These are phyloP conservation scores for Tulasnella sp. DNA, from an alignment of 768 basidiomycete species.

Conservation along the genomic window DNA sequence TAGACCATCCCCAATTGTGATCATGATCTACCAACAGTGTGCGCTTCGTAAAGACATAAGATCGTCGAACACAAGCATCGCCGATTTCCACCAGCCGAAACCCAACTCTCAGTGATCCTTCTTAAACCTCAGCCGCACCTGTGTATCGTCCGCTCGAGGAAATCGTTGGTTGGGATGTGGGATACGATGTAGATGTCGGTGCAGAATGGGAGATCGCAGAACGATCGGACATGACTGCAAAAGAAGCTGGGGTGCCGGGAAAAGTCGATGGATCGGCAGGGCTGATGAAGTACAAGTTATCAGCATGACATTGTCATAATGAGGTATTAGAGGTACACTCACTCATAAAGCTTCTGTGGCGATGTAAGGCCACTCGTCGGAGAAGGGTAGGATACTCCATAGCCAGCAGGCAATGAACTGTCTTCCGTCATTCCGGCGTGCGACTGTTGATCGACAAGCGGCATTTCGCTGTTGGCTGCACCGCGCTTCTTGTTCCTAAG, in stretches of 20 bases:
- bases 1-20: no score
- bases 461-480: background rate
- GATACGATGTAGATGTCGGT: no score
- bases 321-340: background rate
- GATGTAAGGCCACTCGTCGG: background rate
- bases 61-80: no score
- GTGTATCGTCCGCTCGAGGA: no score
- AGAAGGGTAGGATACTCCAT: background rate
- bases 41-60: background rate
- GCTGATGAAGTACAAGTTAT: background rate
- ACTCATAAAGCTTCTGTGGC: background rate
- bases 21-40: no score
- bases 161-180: no score
- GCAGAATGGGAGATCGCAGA: no score
- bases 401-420: background rate
- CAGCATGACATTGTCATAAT: background rate
- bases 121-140: no score
- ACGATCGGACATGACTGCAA: background rate
- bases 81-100: no score
- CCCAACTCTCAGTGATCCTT: no score
- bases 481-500: background rate
- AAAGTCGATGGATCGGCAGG: slow-evolving; percentile 5
- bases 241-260: slow-evolving; percentile 1
- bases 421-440: background rate
- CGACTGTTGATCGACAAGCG: background rate